Evolutionary conservation across 2,329 filamentous ascomycete species (phyloP), one percentile per base, ranked within the genome.

Genomic region (Herpomyces periplanetae): DNA sequence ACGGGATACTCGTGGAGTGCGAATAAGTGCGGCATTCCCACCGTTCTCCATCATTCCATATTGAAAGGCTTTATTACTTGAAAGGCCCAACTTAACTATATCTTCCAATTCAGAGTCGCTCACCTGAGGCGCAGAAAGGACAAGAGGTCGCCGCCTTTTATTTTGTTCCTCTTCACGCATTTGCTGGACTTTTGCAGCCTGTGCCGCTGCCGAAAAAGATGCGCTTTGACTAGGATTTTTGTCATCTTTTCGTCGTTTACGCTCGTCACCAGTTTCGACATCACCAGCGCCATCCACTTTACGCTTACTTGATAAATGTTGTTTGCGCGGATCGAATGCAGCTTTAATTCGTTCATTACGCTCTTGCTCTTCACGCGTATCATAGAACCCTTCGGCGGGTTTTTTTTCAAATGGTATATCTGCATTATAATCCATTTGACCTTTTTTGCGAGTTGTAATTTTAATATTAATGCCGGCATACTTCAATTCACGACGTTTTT

Each of bases 351-450:
- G 52, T 38, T 96, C 75, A 36, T 96, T 96, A 27, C 47, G 49
- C 3, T 44, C 41, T 27, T 64, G 45, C 34, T 96, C 80, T 7
- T 88, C 71, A 3, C 46, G 47, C 0, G 80, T 96, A 35, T 96
- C 75, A 41, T 75, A 87, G 36, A 96, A 96, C 6, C 80, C 80
- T 10, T 59, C 45, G 0, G 64, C 62, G 0, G 80, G 61, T 26
- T 66, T 65, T 39, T 80, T 88, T 38, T 96, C 80, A 27, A 96
- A 91, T 0, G 80, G 80, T 27, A 96, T 85, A 30, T 96, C 80
- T 30, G 80, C 80, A 39, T 96, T 96, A 45, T 96, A 96, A 39
- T 96, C 80, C 69, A 96, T 96, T 43, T 91, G 63, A 0, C 80
- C 80, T 45, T 69, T 60, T 45, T 91, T 91, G 24, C 64, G 57